These are phyloP conservation scores for Eucalyptus curtisii DNA, from an alignment of 345 rosid genomes.

Conservation along the genomic window DNA sequence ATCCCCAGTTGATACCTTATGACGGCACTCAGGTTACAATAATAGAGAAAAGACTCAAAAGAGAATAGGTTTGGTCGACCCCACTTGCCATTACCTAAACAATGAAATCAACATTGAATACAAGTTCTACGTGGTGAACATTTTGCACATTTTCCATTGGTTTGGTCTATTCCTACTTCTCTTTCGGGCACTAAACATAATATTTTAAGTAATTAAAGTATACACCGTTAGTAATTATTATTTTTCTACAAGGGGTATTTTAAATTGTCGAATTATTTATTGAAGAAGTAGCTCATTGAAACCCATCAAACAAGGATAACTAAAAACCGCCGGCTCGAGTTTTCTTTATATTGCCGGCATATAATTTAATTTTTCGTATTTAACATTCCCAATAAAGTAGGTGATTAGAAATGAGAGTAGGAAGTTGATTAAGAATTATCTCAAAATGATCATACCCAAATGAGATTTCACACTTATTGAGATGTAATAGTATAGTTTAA, in stretches of 20 bases:
- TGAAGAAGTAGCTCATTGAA: neutral
- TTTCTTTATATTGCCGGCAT: fast-evolving
- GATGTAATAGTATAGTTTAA: neutral
- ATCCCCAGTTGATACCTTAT: neutral
- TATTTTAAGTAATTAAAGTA: neutral
- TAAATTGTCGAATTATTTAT: neutral
- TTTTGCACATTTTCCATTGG: neutral
- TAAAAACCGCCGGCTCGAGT: neutral
- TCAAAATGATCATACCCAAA: fast-evolving
- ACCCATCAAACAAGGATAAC: fast-evolving
- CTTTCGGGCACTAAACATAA: neutral
- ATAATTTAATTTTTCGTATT: neutral
- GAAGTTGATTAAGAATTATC: neutral
- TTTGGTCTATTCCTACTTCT: neutral
- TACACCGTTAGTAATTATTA: fast-evolving
- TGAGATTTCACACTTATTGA: neutral
- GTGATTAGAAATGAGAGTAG: neutral
- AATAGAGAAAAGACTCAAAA: too few relatives aligned
- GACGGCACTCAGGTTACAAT: neutral
- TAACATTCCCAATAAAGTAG: neutral
- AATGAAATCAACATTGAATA: neutral
- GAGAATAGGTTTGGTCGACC: neutral
- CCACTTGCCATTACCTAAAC: neutral
- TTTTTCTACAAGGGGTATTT: neutral
- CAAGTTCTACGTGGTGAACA: neutral